Conservation (phyloP, 1,284 basidiomycete species). For the Phylloboletellus chloephorus region DNA sequence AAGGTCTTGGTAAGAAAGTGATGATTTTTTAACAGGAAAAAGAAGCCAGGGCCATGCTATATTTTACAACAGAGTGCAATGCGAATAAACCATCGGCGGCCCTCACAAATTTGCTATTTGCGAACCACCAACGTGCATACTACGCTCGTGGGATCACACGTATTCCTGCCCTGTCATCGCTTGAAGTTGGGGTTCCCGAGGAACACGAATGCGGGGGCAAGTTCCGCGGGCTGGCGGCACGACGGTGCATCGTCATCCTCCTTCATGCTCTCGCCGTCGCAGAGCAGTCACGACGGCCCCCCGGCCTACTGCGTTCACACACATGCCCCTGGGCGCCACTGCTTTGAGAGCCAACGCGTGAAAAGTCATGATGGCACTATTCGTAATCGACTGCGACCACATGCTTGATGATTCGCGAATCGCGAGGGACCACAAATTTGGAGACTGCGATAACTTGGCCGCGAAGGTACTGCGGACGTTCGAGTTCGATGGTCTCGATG, state of each 20-base stretch:
- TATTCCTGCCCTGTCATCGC: constrained; percentile 36
- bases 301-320: constrained; percentile 52
- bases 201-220: constrained; percentile 47
- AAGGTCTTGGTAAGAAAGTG: constrained; percentile 7
- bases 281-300: constrained; percentile 51
- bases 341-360: constrained; percentile 49
- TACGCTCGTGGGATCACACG: neutral
- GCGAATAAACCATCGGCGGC: neutral
- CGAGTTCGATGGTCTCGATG: constrained; percentile 42
- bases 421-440: constrained; percentile 51
- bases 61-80: constrained; percentile 1
- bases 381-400: constrained; percentile 52
- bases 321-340: constrained; percentile 52
- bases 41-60: constrained; percentile 3
- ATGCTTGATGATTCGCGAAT: constrained; percentile 55
- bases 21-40: constrained; percentile 4
- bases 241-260: constrained; percentile 43
- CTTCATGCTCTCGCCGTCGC: constrained; percentile 49
- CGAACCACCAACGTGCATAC: constrained; percentile 11
- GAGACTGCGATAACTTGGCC: constrained; percentile 53
- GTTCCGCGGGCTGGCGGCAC: constrained; percentile 55
- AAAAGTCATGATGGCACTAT: constrained; percentile 55
- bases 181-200: constrained; percentile 40
- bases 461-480: constrained; percentile 50
- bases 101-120: constrained; percentile 10